Base-by-base conservation (phyloP, 129 eudicot genomes). In the Silybum marianum region DNA sequence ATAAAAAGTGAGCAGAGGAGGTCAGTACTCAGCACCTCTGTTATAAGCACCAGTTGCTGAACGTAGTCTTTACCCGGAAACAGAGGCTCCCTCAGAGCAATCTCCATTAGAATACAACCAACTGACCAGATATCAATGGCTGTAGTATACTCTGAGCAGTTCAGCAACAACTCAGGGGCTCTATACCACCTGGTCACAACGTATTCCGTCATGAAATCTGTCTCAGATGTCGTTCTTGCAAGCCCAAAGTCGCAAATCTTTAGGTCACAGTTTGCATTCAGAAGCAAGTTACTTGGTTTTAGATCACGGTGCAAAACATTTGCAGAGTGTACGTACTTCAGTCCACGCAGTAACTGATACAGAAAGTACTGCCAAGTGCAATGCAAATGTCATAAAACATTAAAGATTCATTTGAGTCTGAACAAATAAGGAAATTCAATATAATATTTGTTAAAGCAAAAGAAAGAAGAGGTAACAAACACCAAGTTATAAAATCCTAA, bases 81-180 rank as follows among this genome's bases (percentile, higher is more conserved):
- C 48, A 93, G 85, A 40, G 98, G 88, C 71, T 91, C 91, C 77
- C 98, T 89, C 81, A 83, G 84, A 77, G 85, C 70, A 34, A 93
- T 89, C 85, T 93, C 98, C 97, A 93, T 89, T 81, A 93, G 75
- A 75, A 93, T 93, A 85, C 98, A 93, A 51, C 97, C 98, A 79
- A 93, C 98, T 10, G 98, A 91, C 98, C 98, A 93, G 51, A 91
- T 93, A 84, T 93, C 97, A 63, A 93, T 89, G 36, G 98, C 98
- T 26, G 98, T 86, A 44, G 97, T 93, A 76, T 93, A 93, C 87
- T 93, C 98, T 10, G 98, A 88, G 67, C 98, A 93, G 62, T 93
- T 93, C 19, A 93, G 97, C 76, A 93, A 80, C 82, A 93, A 86
- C 44, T 93, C 98, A 66, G 98, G 96, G 51, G 96, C 98, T 74